Evolutionary conservation across 768 basidiomycete species (phyloP), one percentile per base, ranked within the genome.

Genomic region (Lactarius evosmus): DNA sequence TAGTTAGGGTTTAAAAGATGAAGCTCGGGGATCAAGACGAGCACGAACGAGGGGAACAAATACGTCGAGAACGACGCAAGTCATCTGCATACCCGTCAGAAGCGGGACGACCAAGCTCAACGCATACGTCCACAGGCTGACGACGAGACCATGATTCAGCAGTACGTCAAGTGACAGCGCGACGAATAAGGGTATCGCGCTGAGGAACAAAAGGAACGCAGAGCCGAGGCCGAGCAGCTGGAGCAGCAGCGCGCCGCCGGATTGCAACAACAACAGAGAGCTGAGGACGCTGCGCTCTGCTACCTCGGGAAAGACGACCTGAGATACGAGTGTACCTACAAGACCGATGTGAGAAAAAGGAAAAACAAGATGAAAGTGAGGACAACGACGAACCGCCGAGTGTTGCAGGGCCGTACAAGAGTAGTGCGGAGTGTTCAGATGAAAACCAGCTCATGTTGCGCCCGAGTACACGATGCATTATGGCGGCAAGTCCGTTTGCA

Each of bases 371-470:
- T 17, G 30, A 32, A 36, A 17, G 22, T 29, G 19, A n/a, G 34
- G 22, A 56, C 16, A 32, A 60, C 50, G 22, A 75, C 83, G 34
- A 67, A 88, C 93, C 93, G 16, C 89, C 75, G 16, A 93, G 70
- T 0, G 86, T 84, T 2, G 91, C 81, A 16, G 92, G 90, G 2
- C 81, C 89, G 70, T 92, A 98, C 25, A 97, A 74, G 25, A 80
- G 70, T 9, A 95, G 66, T 12, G 83, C 76, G 11, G 81, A 80
- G 67, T 86, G 81, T 65, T 91, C 91, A 46, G 79, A 82, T 17
- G 82, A 78, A 74, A 92, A 97, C 95, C 95, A 98, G 69, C 89
- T 90, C 83, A 96, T 83, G 0, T 84, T 80, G 73, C 83, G 88
- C 8, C 83, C 80, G 25, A 93, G 72, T 0, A 84, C 81, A 5